A percentile compares a stretch with the other conserved stretches of the same genome.
Conservation (phyloP, 441 rosid genomes). For the Euphorbia celastroides region DNA sequence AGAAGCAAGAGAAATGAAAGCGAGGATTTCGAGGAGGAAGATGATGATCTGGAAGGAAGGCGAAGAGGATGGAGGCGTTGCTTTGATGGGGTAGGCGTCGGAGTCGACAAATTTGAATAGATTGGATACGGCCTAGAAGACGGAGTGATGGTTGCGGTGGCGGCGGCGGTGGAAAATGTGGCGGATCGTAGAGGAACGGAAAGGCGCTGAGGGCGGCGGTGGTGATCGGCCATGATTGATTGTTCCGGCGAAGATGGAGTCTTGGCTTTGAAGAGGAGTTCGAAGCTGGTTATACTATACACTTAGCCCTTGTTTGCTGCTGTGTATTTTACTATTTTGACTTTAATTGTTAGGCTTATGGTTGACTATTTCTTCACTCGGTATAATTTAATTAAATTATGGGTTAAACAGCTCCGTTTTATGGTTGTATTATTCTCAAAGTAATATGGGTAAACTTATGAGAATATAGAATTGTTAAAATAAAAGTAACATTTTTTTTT, state of each 20-base stretch:
- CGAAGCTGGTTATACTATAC: too few species aligned
- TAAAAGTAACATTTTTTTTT: too few species aligned
- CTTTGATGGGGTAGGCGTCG: conserved; percentile 74
- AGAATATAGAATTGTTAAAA: too few species aligned
- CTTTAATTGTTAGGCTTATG: too few species aligned
- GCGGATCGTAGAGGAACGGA: conserved; percentile 39
- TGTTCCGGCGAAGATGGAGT: not conserved
- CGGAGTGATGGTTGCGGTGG: conserved; percentile 11
- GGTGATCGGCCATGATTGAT: conserved; percentile 55
- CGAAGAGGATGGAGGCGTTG: conserved; percentile 39
- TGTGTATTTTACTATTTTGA: too few species aligned
- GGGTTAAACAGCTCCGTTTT: too few species aligned
- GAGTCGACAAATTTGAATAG: conserved; percentile 45
- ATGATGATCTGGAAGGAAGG: conserved; percentile 30
- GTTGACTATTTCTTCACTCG: too few species aligned
- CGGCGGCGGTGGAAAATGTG: not conserved
- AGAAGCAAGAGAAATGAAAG: conserved; percentile 62
- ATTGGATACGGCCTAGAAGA: conserved; percentile 37
- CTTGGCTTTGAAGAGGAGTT: not conserved
- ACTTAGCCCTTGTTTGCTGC: too few species aligned
- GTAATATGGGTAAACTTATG: too few species aligned
- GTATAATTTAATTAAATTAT: too few species aligned
- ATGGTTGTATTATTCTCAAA: too few species aligned
- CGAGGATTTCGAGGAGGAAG: conserved; percentile 41
- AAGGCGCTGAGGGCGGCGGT: conserved; percentile 55